A percentile compares a stretch with the other conserved stretches of the same genome.
Conservation (phyloP, 2,329 filamentous ascomycete species). For the Fusarium napiforme region DNA sequence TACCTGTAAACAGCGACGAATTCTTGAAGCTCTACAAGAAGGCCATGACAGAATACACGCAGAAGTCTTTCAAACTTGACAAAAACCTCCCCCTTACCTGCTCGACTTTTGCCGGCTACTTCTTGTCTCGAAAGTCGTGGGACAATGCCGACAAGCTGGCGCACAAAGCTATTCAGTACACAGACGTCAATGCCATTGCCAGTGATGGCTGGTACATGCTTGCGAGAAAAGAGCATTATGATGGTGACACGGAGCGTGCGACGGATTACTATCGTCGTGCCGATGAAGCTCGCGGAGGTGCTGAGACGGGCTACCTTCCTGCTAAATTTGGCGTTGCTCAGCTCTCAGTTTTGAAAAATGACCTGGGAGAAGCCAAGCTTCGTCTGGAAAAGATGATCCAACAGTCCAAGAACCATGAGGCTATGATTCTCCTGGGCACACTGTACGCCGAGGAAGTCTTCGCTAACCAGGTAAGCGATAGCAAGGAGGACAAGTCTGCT, state of each 20-base stretch:
- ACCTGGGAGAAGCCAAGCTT: slow-evolving; percentile 92
- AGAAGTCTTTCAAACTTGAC: slow-evolving; percentile 92
- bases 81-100: slow-evolving; percentile 91
- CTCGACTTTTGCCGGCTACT: slow-evolving; percentile 90
- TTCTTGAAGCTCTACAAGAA: slow-evolving; percentile 90
- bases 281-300: slow-evolving; percentile 89
- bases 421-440: slow-evolving; percentile 90
- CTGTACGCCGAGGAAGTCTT: slow-evolving; percentile 96
- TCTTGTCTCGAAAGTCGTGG: slow-evolving; percentile 83
- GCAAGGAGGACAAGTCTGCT: slow-evolving; percentile 86
- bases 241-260: slow-evolving; percentile 78
- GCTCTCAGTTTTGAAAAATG: slow-evolving; percentile 83
- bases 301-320: slow-evolving; percentile 90
- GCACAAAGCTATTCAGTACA: slow-evolving; percentile 93
- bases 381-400: slow-evolving; percentile 94
- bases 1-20: slow-evolving; percentile 83
- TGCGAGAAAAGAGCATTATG: slow-evolving; percentile 89
- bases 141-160: slow-evolving; percentile 86
- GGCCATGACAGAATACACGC: slow-evolving; percentile 93
- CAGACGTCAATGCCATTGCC: slow-evolving; percentile 94
- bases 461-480: slow-evolving; percentile 73
- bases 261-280: slow-evolving; percentile 89
- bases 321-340: slow-evolving; percentile 96
- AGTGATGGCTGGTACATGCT: slow-evolving; percentile 98
- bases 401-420: slow-evolving; percentile 83